A percentile compares a stretch with the other conserved stretches of the same genome.
These are phyloP conservation scores for Elsinoe batatas DNA, from an alignment of 2,329 filamentous ascomycete genomes.

Conservation along the genomic window DNA sequence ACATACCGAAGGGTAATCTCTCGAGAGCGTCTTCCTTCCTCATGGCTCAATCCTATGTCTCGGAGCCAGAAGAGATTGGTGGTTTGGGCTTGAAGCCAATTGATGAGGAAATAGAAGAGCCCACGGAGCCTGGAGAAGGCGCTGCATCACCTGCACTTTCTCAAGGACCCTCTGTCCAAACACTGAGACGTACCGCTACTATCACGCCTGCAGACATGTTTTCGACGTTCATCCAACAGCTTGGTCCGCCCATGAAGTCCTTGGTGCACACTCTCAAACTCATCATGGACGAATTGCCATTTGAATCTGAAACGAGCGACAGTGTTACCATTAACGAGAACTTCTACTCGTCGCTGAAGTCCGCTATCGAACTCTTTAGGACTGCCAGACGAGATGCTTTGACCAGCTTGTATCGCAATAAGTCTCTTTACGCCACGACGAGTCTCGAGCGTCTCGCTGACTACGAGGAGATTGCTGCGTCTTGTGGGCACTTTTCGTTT, in stretches of 20 bases:
- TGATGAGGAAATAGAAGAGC: slow-evolving; percentile 12
- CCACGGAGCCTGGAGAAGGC: not conserved
- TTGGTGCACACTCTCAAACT: slow-evolving; percentile 84
- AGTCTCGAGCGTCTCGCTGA: slow-evolving; percentile 76
- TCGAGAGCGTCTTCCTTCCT: slow-evolving; percentile 13
- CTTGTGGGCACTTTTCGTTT: slow-evolving; percentile 92
- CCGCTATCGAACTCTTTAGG: slow-evolving; percentile 73
- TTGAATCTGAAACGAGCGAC: slow-evolving; percentile 54
- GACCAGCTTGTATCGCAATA: slow-evolving; percentile 67
- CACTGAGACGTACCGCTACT: slow-evolving; percentile 8
- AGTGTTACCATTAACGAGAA: slow-evolving; percentile 67
- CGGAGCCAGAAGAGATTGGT: slow-evolving; percentile 8
- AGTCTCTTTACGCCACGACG: slow-evolving; percentile 58
- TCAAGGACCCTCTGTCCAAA: not conserved
- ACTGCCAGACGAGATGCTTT: slow-evolving; percentile 66
- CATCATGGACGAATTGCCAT: slow-evolving; percentile 79
- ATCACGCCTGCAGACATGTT: slow-evolving; percentile 68
- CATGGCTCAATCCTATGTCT: not conserved
- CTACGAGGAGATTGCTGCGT: slow-evolving; percentile 94
- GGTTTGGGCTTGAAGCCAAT: slow-evolving; percentile 13
- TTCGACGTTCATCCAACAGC: slow-evolving; percentile 72
- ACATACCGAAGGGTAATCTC: not conserved
- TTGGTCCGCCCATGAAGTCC: slow-evolving; percentile 93
- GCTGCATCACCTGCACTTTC: not conserved
- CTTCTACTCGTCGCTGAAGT: slow-evolving; percentile 67